Evolutionary conservation across 768 basidiomycete species (phyloP).

Genomic region (Bullera alba): DNA sequence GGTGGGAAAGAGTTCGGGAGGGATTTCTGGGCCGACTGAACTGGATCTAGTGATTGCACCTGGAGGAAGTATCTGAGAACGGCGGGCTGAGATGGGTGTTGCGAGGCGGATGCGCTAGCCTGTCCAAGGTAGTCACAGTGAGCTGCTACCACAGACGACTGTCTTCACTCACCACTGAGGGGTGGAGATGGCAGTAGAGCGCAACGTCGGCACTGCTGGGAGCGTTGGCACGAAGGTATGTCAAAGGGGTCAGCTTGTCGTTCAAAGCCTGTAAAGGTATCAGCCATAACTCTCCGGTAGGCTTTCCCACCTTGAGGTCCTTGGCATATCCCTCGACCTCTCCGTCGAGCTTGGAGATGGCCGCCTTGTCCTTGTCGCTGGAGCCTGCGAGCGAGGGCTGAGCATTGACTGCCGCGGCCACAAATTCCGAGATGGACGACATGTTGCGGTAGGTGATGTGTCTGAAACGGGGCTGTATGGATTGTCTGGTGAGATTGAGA

Average conservation of each 20-base stretch:
- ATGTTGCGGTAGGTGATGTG: constrained; percentile 10
- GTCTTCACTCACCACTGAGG: constrained; percentile 67
- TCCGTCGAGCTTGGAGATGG: constrained; percentile 20
- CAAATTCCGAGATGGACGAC: constrained; percentile 30
- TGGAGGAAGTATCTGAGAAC: constrained; percentile 93
- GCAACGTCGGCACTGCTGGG: constrained; percentile 85
- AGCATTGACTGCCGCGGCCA: constrained; percentile 33
- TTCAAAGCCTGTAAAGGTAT: constrained; percentile 58
- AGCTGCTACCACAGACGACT: background rate
- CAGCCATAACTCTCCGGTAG: background rate
- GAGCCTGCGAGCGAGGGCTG: constrained; percentile 34
- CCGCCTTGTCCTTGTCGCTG: constrained; percentile 36
- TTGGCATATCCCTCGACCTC: constrained; percentile 29
- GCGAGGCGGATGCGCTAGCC: constrained; percentile 55
- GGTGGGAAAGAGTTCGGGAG: constrained; percentile 49
- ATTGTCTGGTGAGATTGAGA: background rate
- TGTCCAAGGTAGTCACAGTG: background rate
- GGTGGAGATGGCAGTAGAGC: constrained; percentile 81
- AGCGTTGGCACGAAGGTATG: constrained; percentile 76
- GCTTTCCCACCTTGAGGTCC: constrained; percentile 32
- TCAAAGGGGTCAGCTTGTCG: constrained; percentile 62
- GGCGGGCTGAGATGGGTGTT: constrained; percentile 72
- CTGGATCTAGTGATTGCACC: constrained; percentile 65
- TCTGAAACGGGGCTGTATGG: constrained; percentile 3
- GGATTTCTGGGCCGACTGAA: constrained; percentile 51